Evolutionary conservation across 2,329 filamentous ascomycete species (phyloP), one percentile per base, ranked within the genome.

Genomic region (Neocatenulostroma microsporum): DNA sequence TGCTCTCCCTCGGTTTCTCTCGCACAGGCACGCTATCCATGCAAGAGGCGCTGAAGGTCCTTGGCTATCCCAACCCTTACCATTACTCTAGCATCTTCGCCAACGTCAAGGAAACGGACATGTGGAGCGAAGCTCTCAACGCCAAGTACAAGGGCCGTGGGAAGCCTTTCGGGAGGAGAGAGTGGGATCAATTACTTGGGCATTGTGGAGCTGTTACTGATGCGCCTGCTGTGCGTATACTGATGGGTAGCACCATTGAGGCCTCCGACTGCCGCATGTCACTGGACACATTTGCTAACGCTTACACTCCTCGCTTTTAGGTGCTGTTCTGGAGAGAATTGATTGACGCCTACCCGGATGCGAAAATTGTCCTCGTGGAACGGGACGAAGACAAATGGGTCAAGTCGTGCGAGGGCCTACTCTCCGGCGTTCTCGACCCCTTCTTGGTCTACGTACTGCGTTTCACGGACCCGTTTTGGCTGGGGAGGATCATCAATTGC

Each of bases 251-350:
- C n/a, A n/a, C n/a, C n/a, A n/a, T n/a, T n/a, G n/a, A n/a, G n/a
- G n/a, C n/a, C n/a, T n/a, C n/a, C n/a, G n/a, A n/a, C n/a, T n/a
- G n/a, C n/a, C n/a, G n/a, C n/a, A n/a, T n/a, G n/a, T n/a, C n/a
- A n/a, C n/a, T n/a, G n/a, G n/a, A n/a, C n/a, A n/a, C n/a, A n/a
- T n/a, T n/a, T n/a, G n/a, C n/a, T n/a, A n/a, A n/a, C n/a, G n/a
- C n/a, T n/a, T n/a, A n/a, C n/a, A n/a, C n/a, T n/a, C n/a, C n/a
- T n/a, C n/a, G n/a, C n/a, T n/a, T n/a, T 0, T 52, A 48, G 5
- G 41, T 38, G 5, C 39, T 51, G n/a, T 64, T 66, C 42, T 53
- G 48, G 3, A 48, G 49, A 19, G 62, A 66, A 30, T 42, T 66
- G 3, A 38, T 57, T 10, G 34, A 38, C 4, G 50, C 54, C 1